A percentile compares a stretch with the other conserved stretches of the same genome.
These are phyloP conservation scores for Neonectria magnoliae DNA, from an alignment of 2,329 filamentous ascomycete genomes.

Conservation along the genomic window DNA sequence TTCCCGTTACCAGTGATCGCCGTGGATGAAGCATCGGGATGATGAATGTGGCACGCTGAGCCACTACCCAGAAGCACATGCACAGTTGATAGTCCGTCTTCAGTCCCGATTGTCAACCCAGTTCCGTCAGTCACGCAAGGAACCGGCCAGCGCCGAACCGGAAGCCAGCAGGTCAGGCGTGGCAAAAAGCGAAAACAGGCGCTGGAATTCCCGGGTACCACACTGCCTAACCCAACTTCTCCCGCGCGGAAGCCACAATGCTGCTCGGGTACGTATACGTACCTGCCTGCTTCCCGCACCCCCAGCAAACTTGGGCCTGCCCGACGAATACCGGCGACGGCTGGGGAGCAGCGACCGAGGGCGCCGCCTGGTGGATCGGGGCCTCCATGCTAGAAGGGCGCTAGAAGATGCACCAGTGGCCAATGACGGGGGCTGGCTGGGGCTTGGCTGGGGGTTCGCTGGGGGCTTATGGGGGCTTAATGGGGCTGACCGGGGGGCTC, in stretches of 20 bases:
- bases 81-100: neutral
- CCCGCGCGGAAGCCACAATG: neutral
- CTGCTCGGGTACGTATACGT: neutral
- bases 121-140: slow-evolving; percentile 18
- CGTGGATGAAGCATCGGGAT: slow-evolving; percentile 9
- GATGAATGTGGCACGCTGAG: slow-evolving; percentile 12
- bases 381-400: slow-evolving; percentile 39
- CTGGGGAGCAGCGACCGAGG: slow-evolving; percentile 6
- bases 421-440: slow-evolving; percentile 26
- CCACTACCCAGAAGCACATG: neutral
- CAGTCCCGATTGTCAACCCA: neutral
- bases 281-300: slow-evolving; percentile 3
- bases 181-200: slow-evolving; percentile 6
- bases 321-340: slow-evolving; percentile 22
- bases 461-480: slow-evolving; percentile 8
- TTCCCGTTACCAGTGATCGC: neutral
- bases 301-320: neutral
- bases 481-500: neutral
- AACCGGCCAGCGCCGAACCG: slow-evolving; percentile 17
- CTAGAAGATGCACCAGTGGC: slow-evolving; percentile 40
- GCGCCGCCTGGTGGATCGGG: too few relatives aligned
- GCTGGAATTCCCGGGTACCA: slow-evolving; percentile 3
- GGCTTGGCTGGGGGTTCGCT: slow-evolving; percentile 18
- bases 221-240: neutral
- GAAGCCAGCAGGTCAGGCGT: slow-evolving; percentile 15